Percentiles rank a stretch among this genome's conserved stretches.
Conservation (phyloP, 768 basidiomycete species). For the Thelephora ganbajun region DNA sequence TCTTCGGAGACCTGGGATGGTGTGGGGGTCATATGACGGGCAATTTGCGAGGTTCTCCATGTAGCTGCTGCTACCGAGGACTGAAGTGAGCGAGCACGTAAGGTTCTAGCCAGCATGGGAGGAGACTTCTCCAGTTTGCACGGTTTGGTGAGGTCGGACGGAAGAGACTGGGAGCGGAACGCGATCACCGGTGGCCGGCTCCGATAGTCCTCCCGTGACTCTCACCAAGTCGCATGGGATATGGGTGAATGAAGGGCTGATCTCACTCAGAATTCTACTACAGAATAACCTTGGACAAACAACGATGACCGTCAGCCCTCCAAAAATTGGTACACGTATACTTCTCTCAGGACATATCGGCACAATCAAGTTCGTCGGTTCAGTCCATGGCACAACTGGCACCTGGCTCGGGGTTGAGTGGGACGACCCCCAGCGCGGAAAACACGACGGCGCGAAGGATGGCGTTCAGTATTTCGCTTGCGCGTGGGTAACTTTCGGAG, state of each 20-base stretch:
- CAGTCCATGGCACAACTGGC: conserved; percentile 47
- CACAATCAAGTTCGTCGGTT: conserved; percentile 58
- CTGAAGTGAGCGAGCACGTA: no score
- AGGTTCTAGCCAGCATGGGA: no score
- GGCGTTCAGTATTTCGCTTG: conserved; percentile 68
- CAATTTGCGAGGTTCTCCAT: conserved; percentile 29
- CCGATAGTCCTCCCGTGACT: not conserved
- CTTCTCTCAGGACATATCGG: conserved; percentile 39
- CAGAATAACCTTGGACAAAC: not conserved
- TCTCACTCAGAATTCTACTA: conserved; percentile 1
- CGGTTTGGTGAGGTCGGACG: not conserved
- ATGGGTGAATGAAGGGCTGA: not conserved
- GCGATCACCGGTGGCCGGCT: not conserved
- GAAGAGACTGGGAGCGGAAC: not conserved
- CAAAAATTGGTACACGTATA: conserved; percentile 41
- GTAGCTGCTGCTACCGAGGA: no score
- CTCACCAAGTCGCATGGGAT: not conserved
- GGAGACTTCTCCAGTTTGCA: no score
- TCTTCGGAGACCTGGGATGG: conserved; percentile 5
- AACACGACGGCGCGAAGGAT: conserved; percentile 75
- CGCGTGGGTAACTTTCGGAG: conserved; percentile 31
- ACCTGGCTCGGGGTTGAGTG: conserved; percentile 96
- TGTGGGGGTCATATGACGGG: conserved; percentile 35
- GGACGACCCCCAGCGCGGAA: conserved; percentile 77
- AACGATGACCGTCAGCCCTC: conserved; percentile 8